A percentile compares a stretch with the other conserved stretches of the same genome.
These are phyloP conservation scores for Rhazya stricta DNA, from an alignment of 257 asterid species.

Conservation along the genomic window DNA sequence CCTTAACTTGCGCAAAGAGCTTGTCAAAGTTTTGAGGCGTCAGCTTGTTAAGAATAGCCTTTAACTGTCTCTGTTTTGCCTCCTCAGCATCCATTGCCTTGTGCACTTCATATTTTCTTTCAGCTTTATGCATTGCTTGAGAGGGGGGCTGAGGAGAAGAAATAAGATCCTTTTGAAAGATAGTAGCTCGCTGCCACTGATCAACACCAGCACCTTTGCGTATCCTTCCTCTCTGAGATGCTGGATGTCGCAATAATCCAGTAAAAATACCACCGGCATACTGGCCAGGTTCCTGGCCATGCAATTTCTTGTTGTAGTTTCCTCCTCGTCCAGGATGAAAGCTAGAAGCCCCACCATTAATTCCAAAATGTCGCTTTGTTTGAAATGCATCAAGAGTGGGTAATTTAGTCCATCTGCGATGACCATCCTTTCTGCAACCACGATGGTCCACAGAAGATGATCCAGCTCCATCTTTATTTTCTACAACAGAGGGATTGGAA, in stretches of 20 bases:
- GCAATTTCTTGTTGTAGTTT: slow-evolving; percentile 38
- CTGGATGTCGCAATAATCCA: slow-evolving; percentile 62
- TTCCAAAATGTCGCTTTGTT: slow-evolving; percentile 9
- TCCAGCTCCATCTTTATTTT: slow-evolving; percentile 42
- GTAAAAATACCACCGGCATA: slow-evolving; percentile 47
- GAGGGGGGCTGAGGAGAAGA: slow-evolving; percentile 64
- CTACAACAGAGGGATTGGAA: slow-evolving; percentile 30
- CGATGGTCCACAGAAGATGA: slow-evolving; percentile 4
- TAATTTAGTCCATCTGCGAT: slow-evolving; percentile 34
- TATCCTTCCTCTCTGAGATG: slow-evolving; percentile 50
- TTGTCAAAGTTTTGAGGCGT: slow-evolving; percentile 94
- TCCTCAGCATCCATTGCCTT: slow-evolving; percentile 73
- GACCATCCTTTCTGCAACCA: slow-evolving; percentile 26
- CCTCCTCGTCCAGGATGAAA: slow-evolving; percentile 56
- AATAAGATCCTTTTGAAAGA: slow-evolving; percentile 62
- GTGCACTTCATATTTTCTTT: slow-evolving; percentile 77
- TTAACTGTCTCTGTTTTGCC: slow-evolving; percentile 83
- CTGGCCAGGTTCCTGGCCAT: slow-evolving; percentile 40
- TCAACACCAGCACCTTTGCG: slow-evolving; percentile 64
- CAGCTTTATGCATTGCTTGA: slow-evolving; percentile 76
- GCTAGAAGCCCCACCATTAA: slow-evolving; percentile 22
- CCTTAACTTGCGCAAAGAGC: slow-evolving; percentile 72
- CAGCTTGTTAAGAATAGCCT: slow-evolving; percentile 84
- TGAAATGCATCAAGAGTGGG: slow-evolving; percentile 6
- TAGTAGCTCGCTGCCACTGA: slow-evolving; percentile 78